Evolutionary conservation across 176 grass and related monocot species (phyloP).

Genomic region (Aegilops sharonensis): DNA sequence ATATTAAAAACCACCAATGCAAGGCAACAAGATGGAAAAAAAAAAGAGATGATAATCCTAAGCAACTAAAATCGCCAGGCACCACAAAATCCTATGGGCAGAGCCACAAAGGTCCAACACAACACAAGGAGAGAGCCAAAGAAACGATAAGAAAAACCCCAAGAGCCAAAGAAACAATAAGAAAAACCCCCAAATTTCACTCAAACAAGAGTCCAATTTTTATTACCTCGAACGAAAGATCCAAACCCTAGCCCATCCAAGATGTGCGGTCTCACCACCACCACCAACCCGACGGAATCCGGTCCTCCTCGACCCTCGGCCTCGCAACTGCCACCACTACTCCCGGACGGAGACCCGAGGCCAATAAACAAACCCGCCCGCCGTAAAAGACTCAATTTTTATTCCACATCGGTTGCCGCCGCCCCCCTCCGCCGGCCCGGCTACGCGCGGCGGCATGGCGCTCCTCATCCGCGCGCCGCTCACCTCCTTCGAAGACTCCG

Average conservation of each 20-base stretch:
- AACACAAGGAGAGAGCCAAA: no score
- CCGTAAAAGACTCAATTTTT: neutral
- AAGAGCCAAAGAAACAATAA: no score
- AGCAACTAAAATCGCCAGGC: no score
- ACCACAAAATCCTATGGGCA: no score
- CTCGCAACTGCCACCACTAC: neutral
- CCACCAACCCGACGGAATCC: neutral
- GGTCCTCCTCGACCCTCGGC: neutral
- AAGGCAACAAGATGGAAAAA: no score
- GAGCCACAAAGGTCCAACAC: no score
- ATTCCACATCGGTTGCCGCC: neutral
- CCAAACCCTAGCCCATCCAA: neutral
- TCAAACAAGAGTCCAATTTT: neutral
- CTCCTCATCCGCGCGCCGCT: conserved; percentile 49
- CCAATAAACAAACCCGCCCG: neutral
- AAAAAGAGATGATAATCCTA: no score
- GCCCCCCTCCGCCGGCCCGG: neutral
- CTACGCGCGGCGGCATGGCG: conserved; percentile 15
- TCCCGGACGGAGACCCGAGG: neutral
- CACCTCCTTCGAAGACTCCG: conserved; percentile 43
- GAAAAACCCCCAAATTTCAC: no score
- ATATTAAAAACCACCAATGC: no score
- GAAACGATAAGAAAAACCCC: no score
- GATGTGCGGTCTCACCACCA: neutral
- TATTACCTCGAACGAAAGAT: neutral